Evolutionary conservation across 2,329 filamentous ascomycete species (phyloP), one percentile per base, ranked within the genome.

Genomic region (Hypoxylon rubiginosum): DNA sequence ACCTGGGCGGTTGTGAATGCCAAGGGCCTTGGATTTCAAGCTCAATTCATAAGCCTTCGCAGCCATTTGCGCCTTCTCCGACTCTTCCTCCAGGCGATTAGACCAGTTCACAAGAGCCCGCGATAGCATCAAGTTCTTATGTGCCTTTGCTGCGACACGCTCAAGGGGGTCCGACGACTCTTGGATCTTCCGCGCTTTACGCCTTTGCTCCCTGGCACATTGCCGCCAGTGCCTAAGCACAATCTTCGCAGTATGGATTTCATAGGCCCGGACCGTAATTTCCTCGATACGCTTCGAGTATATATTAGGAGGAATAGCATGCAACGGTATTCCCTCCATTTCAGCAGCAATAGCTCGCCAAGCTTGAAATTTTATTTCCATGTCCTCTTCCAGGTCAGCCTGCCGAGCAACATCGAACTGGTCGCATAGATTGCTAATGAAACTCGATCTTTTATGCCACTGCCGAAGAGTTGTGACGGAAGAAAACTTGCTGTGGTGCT

Each of bases 201-300:
- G 66, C 24, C 64, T 58, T 63, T 71, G 58, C 26, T 70, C 65
- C 41, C 60, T 67, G 2, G 70, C 52, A 39, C 53, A 55, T 50
- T 71, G 69, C 43, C 74, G 72, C 75, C 75, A 77, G 24, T 52
- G 63, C 17, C 56, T 63, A 4, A 77, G 43, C 7, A 67, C 61
- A 36, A 71, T 74, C 65, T 74, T 74, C 4, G 64, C 52, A 19
- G 58, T 50, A 13, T 72, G 68, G 11, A 77, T 77, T 41, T 77
- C 70, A 52, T 72, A 62, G 24, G 75, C 64, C 13, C 75, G 70
- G 15, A 67, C 65, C 36, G 75, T 74, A 39, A 77, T 72, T 43
- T 59, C 70, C 54, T 76, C 74, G 19, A 72, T 72, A n/a, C 75
- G 73, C 56, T 74, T 76, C 11, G 75, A 77, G 59, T 75, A 76